These are phyloP conservation scores for Prunus salicina DNA, from an alignment of 306 rosid species.

Conservation along the genomic window DNA sequence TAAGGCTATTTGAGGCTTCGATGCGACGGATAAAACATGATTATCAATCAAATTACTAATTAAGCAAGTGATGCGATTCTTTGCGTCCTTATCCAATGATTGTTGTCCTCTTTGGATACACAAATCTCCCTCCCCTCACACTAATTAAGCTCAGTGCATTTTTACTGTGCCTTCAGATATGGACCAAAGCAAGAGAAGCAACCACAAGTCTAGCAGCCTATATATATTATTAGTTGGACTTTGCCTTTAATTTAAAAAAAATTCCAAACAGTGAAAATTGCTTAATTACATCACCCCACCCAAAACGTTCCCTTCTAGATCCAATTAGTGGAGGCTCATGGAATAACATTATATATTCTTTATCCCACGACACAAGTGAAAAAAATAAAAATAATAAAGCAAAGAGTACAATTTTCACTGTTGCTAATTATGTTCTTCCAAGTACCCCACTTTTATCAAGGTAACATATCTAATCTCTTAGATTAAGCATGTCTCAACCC, in stretches of 20 bases:
- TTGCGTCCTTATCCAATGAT: slow-evolving; percentile 25
- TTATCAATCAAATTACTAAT: not conserved
- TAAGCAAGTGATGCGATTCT: slow-evolving; percentile 35
- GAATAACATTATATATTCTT: slow-evolving; percentile 19
- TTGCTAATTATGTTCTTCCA: slow-evolving; percentile 18
- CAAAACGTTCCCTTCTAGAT: slow-evolving; percentile 27
- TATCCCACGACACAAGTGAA: not conserved
- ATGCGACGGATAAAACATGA: too few species aligned
- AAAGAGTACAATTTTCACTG: slow-evolving; percentile 4
- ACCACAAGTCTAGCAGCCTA: too few species aligned
- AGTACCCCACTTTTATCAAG: slow-evolving; percentile 9
- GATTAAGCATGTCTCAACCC: not conserved
- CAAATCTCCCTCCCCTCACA: slow-evolving; percentile 30
- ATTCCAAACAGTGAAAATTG: not conserved
- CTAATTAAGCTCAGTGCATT: slow-evolving; percentile 37
- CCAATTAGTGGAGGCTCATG: slow-evolving; percentile 9
- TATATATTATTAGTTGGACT: not conserved
- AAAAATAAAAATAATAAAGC: not conserved
- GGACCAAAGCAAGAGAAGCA: slow-evolving; percentile 12
- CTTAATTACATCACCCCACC: slow-evolving; percentile 27
- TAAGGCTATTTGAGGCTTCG: too few species aligned
- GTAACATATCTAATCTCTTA: not conserved
- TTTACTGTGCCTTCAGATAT: slow-evolving; percentile 38
- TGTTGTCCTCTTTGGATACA: slow-evolving; percentile 30
- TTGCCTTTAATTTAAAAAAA: not conserved